These are phyloP conservation scores for Boletus sensibilis DNA, from an alignment of 768 basidiomycete genomes.

Conservation along the genomic window DNA sequence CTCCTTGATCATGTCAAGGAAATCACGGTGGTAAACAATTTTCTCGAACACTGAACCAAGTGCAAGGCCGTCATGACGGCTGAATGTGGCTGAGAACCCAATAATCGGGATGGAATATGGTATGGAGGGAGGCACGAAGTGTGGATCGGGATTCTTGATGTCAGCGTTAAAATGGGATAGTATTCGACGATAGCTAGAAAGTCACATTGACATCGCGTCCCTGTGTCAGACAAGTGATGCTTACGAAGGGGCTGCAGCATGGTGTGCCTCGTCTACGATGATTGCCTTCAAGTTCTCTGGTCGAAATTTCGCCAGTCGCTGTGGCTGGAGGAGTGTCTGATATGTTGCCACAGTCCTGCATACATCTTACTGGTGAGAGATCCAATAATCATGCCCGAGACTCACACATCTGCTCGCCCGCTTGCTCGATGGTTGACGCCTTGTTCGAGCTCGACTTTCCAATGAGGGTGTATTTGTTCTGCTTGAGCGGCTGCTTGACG, in stretches of 20 bases:
- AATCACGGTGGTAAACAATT: conserved; percentile 91
- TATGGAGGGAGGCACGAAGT: conserved; percentile 37
- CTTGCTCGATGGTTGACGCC: conserved; percentile 70
- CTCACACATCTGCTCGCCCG: conserved; percentile 81
- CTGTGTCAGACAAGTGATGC: not conserved
- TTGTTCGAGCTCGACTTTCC: conserved; percentile 92
- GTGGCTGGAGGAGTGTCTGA: conserved; percentile 70
- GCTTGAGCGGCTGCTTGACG: conserved; percentile 81
- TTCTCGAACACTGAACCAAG: conserved; percentile 85
- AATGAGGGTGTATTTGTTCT: conserved; percentile 59
- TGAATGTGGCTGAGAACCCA: conserved; percentile 95
- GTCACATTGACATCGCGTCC: conserved; percentile 3
- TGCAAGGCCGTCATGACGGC: conserved; percentile 86
- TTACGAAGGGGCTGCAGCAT: conserved; percentile 89
- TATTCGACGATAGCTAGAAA: conserved; percentile 70
- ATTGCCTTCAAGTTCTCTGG: conserved; percentile 66
- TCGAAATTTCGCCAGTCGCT: conserved; percentile 74
- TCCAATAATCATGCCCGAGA: not conserved
- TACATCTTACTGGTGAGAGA: not conserved
- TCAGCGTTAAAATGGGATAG: conserved; percentile 77
- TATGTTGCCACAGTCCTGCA: conserved; percentile 83
- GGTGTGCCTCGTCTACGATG: conserved; percentile 92
- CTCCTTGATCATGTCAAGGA: conserved; percentile 90
- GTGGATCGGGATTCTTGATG: conserved; percentile 54
- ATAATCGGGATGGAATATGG: conserved; percentile 71